Evolutionary conservation across 2,329 filamentous ascomycete species (phyloP).

Genomic region (Cladosporium sp.): DNA sequence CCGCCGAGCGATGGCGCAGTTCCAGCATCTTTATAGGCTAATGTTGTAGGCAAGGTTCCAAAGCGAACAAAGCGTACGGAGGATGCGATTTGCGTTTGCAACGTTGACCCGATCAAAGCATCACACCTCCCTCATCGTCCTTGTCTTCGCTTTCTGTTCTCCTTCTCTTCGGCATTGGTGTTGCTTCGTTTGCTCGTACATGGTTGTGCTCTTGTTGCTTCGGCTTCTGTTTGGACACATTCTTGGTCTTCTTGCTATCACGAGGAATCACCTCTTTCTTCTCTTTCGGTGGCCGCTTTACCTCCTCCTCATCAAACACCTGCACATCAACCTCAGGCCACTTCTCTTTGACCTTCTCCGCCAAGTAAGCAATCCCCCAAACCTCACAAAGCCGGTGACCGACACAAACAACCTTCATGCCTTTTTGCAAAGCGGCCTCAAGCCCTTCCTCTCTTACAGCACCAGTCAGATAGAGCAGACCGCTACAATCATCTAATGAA

Average conservation of each 20-base stretch:
- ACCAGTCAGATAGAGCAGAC: conserved; percentile 17
- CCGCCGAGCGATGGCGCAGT: neutral
- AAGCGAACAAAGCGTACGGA: neutral
- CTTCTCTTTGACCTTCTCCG: conserved; percentile 6
- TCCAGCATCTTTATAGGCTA: neutral
- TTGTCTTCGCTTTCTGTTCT: neutral
- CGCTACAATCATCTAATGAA: neutral
- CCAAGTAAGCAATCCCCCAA: conserved; percentile 17
- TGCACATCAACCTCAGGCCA: conserved; percentile 12
- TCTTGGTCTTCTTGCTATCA: neutral
- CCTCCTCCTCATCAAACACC: conserved; percentile 17
- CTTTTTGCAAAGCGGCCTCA: conserved; percentile 10
- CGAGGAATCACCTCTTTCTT: neutral
- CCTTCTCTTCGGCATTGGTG: neutral
- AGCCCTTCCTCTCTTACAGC: conserved; percentile 14
- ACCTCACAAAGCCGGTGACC: conserved; percentile 15
- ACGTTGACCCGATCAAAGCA: neutral
- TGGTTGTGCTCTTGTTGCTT: neutral
- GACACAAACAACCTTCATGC: conserved; percentile 17
- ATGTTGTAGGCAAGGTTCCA: neutral
- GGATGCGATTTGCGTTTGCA: neutral
- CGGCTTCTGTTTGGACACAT: neutral
- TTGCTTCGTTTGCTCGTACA: neutral
- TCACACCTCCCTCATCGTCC: conserved; percentile 9
- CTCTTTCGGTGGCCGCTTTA: neutral